Conservation (phyloP, 768 basidiomycete genomes). For the Clavulina sp. region DNA sequence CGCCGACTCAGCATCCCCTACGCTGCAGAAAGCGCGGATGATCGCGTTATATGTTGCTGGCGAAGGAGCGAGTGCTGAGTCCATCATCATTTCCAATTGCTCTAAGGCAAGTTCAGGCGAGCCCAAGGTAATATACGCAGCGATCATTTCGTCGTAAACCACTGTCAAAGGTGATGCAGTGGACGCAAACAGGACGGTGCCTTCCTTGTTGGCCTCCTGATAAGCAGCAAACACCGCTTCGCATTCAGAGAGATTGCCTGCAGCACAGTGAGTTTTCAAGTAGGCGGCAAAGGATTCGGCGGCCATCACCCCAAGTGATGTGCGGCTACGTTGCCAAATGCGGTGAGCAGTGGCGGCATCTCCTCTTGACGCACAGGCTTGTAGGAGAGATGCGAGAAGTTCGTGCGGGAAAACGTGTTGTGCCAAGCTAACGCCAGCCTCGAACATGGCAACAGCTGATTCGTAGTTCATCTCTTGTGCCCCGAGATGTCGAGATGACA, state of each 20-base stretch:
- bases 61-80: constrained; percentile 29
- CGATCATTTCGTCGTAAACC: constrained; percentile 48
- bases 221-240: constrained; percentile 45
- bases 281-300: no score
- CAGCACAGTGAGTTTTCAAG: constrained; percentile 42
- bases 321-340: constrained; percentile 50
- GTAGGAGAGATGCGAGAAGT: constrained; percentile 27
- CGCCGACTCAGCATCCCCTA: constrained; percentile 45
- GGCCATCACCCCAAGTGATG: no score
- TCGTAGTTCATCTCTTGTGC: constrained; percentile 49
- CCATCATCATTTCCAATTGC: constrained; percentile 56
- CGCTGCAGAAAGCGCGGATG: constrained; percentile 44
- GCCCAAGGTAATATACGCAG: constrained; percentile 48
- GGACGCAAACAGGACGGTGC: constrained; percentile 21
- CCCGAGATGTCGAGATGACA: neutral
- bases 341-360: constrained; percentile 43
- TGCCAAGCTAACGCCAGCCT: constrained; percentile 28
- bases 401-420: constrained; percentile 26
- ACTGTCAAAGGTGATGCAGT: constrained; percentile 19
- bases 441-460: constrained; percentile 57
- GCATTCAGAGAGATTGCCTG: constrained; percentile 29
- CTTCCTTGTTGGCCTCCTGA: constrained; percentile 4
- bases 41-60: constrained; percentile 46
- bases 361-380: constrained; percentile 38
- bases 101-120: constrained; percentile 44